A percentile compares a stretch with the other conserved stretches of the same genome.
Conservation (phyloP, 2,329 filamentous ascomycete species). For the Aureobasidium lini region DNA sequence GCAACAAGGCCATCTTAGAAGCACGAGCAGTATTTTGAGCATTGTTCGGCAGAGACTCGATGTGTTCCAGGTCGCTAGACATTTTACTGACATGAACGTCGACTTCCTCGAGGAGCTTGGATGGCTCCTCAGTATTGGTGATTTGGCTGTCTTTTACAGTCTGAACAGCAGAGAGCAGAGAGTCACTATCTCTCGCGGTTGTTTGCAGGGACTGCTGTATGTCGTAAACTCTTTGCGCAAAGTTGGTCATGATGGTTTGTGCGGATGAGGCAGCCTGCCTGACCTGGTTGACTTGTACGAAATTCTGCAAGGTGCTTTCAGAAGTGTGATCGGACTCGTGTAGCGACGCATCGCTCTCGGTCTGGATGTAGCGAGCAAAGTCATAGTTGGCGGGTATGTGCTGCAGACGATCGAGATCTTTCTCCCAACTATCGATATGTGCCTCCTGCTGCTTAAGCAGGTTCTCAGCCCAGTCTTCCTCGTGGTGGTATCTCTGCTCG, state of each 20-base stretch:
- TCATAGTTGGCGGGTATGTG: constrained; percentile 57
- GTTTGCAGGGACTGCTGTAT: constrained; percentile 36
- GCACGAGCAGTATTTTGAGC: constrained; percentile 56
- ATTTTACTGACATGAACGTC: constrained; percentile 82
- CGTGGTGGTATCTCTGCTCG: constrained; percentile 63
- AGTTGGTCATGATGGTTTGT: constrained; percentile 53
- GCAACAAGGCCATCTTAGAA: constrained; percentile 56
- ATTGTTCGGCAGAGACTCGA: constrained; percentile 60
- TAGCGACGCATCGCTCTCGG: constrained; percentile 21
- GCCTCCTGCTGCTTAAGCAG: constrained; percentile 60
- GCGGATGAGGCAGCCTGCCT: constrained; percentile 64
- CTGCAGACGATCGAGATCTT: constrained; percentile 57
- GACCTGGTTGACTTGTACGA: constrained; percentile 67
- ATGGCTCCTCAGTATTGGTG: constrained; percentile 53
- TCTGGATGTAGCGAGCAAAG: constrained; percentile 48
- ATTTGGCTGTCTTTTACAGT: constrained; percentile 40
- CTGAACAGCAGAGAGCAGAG: constrained; percentile 37
- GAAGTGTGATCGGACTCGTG: constrained; percentile 37
- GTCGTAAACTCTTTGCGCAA: constrained; percentile 47
- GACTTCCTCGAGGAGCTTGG: constrained; percentile 72
- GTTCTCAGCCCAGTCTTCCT: constrained; percentile 62
- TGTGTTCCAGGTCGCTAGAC: constrained; percentile 73
- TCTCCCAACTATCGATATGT: constrained; percentile 60
- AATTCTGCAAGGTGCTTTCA: constrained; percentile 55
- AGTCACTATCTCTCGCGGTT: constrained; percentile 35